These are phyloP conservation scores for Globisporangium nagaii DNA, from an alignment of 352 stramenopile genomes.

Conservation along the genomic window DNA sequence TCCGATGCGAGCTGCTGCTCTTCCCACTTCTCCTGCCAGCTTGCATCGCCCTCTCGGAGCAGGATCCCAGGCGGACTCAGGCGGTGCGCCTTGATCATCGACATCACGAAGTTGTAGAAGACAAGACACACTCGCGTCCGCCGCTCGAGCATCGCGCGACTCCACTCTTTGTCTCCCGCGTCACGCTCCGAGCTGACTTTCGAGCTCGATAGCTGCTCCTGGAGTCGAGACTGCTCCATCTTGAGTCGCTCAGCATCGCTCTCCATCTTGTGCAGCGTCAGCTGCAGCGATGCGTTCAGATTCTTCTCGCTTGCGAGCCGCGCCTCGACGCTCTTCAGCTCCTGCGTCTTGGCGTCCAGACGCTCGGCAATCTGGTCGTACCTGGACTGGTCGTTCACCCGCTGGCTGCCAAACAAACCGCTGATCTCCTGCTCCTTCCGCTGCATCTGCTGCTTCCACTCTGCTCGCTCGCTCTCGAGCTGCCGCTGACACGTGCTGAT, in stretches of 20 bases:
- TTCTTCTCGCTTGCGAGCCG: slow-evolving; percentile 19
- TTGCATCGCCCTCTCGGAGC: slow-evolving; percentile 9
- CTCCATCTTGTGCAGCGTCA: slow-evolving; percentile 31
- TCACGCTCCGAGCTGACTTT: slow-evolving; percentile 23
- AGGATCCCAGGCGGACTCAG: slow-evolving; percentile 6
- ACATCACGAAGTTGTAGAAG: slow-evolving; percentile 25
- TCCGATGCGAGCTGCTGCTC: slow-evolving; percentile 29
- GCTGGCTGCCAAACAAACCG: slow-evolving; percentile 27
- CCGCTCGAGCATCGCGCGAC: slow-evolving; percentile 16
- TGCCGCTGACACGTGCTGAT: slow-evolving; percentile 18
- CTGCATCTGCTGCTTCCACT: slow-evolving; percentile 36
- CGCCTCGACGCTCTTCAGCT: slow-evolving; percentile 26
- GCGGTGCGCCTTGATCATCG: slow-evolving; percentile 12
- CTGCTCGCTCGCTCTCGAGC: slow-evolving; percentile 29
- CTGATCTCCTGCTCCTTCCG: slow-evolving; percentile 53
- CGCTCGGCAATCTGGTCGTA: slow-evolving; percentile 37
- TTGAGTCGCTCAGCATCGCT: slow-evolving; percentile 21
- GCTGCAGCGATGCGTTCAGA: slow-evolving; percentile 21
- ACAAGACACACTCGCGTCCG: slow-evolving; percentile 19
- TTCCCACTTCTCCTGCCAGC: slow-evolving; percentile 14
- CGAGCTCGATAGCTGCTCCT: slow-evolving; percentile 31
- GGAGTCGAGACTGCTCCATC: slow-evolving; percentile 32
- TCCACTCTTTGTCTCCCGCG: slow-evolving; percentile 13
- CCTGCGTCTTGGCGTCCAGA: slow-evolving; percentile 33
- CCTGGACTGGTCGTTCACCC: slow-evolving; percentile 53